Conservation (phyloP, 2,329 filamentous ascomycete species). For the Paraphoma sp. region DNA sequence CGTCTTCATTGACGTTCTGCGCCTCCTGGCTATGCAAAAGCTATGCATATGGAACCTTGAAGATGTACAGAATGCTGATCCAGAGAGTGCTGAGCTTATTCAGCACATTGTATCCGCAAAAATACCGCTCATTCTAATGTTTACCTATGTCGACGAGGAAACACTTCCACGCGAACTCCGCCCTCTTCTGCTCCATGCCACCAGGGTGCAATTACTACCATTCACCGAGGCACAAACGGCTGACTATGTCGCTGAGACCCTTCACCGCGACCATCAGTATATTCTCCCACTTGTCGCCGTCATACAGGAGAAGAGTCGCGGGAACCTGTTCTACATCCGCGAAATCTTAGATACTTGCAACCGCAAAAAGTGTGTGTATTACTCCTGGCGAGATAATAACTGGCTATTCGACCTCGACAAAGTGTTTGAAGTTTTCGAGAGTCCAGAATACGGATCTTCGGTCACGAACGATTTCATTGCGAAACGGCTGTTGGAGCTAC, state of each 20-base stretch:
- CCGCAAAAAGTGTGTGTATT: constrained; percentile 86
- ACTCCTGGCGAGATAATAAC: constrained; percentile 80
- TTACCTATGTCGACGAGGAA: constrained; percentile 64
- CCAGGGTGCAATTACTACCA: constrained; percentile 73
- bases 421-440: constrained; percentile 84
- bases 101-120: constrained; percentile 78
- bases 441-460: constrained; percentile 78
- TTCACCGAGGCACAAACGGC: constrained; percentile 81
- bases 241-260: constrained; percentile 80
- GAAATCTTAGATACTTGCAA: constrained; percentile 90
- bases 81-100: constrained; percentile 84
- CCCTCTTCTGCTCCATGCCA: constrained; percentile 53
- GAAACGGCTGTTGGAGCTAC: constrained; percentile 77
- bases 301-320: constrained; percentile 85
- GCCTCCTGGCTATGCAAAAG: constrained; percentile 81
- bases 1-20: constrained; percentile 84
- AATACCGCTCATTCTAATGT: constrained; percentile 72
- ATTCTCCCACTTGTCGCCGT: constrained; percentile 80
- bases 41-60: constrained; percentile 89
- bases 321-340: constrained; percentile 89
- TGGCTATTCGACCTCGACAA: constrained; percentile 86
- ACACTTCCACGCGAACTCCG: constrained; percentile 45
- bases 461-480: constrained; percentile 84
- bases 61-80: constrained; percentile 88
- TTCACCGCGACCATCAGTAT: constrained; percentile 75